These are phyloP conservation scores for Hemisphaericaspora xylofermentans DNA, from an alignment of 1,139 yeast genomes.

Conservation along the genomic window DNA sequence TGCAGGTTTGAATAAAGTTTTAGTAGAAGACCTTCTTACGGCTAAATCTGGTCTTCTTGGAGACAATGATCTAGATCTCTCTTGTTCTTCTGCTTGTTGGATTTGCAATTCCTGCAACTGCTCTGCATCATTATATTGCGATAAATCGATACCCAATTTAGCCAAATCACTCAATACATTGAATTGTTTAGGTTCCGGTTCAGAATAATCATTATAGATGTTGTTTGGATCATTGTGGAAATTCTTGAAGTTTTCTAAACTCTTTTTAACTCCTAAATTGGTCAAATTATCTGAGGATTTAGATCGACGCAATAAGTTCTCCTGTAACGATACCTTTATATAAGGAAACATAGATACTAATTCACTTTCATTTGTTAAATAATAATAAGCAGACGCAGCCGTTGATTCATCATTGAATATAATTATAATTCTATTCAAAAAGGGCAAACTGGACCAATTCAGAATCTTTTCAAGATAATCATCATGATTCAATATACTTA, in stretches of 20 bases:
- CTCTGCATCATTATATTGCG: conserved; percentile 22
- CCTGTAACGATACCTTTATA: conserved; percentile 40
- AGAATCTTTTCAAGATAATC: conserved; percentile 30
- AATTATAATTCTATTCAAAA: conserved; percentile 41
- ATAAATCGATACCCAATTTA: conserved; percentile 32
- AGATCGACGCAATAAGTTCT: conserved; percentile 40
- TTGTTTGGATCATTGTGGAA: conserved; percentile 20
- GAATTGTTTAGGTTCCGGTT: conserved; percentile 41
- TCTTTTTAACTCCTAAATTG: conserved; percentile 21
- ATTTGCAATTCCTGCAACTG: conserved; percentile 23
- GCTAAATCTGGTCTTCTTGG: conserved; percentile 5
- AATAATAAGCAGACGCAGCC: conserved; percentile 27
- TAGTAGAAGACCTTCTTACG: conserved; percentile 31
- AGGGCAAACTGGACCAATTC: conserved; percentile 48
- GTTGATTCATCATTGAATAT: conserved; percentile 34
- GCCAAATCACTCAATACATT: conserved; percentile 28
- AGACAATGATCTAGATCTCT: conserved; percentile 5
- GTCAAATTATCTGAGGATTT: conserved; percentile 35
- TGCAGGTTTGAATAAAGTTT: conserved; percentile 38
- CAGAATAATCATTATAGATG: conserved; percentile 25
- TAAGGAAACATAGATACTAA: conserved; percentile 12
- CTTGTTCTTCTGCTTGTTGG: conserved; percentile 7
- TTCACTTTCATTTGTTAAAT: conserved; percentile 17
- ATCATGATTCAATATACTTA: conserved; percentile 31
- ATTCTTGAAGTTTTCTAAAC: conserved; percentile 27